These are phyloP conservation scores for Phytophthora meadii DNA, from an alignment of 352 stramenopile genomes.

Conservation along the genomic window DNA sequence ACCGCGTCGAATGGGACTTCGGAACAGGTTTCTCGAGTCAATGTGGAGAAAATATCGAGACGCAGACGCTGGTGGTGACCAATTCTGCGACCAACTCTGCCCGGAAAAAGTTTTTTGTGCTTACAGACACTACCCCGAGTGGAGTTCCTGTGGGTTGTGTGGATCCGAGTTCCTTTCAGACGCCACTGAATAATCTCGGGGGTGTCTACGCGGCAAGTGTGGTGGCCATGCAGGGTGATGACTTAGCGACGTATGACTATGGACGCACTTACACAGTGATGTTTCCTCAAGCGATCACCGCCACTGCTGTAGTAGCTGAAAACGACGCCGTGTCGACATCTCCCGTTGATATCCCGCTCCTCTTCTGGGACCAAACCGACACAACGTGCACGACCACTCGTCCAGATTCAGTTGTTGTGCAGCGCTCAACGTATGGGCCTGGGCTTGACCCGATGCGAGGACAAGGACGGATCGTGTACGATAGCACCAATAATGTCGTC, in stretches of 20 bases:
- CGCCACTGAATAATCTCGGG: slow-evolving; percentile 31
- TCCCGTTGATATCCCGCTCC: slow-evolving; percentile 49
- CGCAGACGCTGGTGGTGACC: slow-evolving; percentile 60
- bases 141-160: slow-evolving; percentile 18
- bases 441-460: slow-evolving; percentile 53
- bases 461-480: slow-evolving; percentile 60
- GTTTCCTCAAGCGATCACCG: slow-evolving; percentile 58
- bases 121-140: background rate
- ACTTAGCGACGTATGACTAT: slow-evolving; percentile 69
- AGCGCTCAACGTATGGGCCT: slow-evolving; percentile 59
- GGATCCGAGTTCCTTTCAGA: slow-evolving; percentile 26
- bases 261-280: slow-evolving; percentile 69
- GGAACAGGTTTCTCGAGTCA: slow-evolving; percentile 84
- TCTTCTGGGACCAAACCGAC: slow-evolving; percentile 37
- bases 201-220: slow-evolving; percentile 36
- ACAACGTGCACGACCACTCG: slow-evolving; percentile 29
- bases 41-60: slow-evolving; percentile 77
- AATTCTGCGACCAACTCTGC: background rate
- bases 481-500: slow-evolving; percentile 1
- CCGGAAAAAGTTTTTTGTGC: slow-evolving; percentile 18
- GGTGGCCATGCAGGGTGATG: slow-evolving; percentile 56
- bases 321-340: slow-evolving; percentile 41
- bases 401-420: slow-evolving; percentile 31
- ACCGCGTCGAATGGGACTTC: slow-evolving; percentile 96
- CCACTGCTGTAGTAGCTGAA: slow-evolving; percentile 25